These are phyloP conservation scores for Earliella scabrosa DNA, from an alignment of 1,284 basidiomycete genomes.

Conservation along the genomic window DNA sequence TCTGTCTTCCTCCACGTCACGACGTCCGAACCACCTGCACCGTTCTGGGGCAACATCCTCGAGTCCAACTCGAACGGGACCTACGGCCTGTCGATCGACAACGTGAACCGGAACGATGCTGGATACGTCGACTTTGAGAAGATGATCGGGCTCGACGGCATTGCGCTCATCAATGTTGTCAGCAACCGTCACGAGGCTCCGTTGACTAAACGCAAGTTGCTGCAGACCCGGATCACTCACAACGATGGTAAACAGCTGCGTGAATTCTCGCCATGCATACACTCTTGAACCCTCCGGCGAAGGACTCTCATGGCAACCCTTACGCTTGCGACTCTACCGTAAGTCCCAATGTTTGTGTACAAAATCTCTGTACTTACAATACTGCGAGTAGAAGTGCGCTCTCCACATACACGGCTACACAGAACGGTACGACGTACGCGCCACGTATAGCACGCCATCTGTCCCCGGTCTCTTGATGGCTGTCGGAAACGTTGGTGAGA, in stretches of 20 bases:
- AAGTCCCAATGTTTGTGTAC: conserved; percentile 34
- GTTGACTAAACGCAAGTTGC: conserved; percentile 74
- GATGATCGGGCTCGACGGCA: conserved; percentile 94
- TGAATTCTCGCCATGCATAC: too few relatives aligned
- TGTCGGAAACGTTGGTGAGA: conserved; percentile 95
- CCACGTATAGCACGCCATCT: conserved; percentile 92
- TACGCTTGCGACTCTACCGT: conserved; percentile 82
- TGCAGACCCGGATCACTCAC: conserved; percentile 92
- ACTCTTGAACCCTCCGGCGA: conserved; percentile 68
- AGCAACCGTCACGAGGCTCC: conserved; percentile 80
- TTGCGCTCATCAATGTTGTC: conserved; percentile 92
- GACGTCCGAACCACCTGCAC: conserved; percentile 74
- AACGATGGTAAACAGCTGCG: conserved; percentile 89
- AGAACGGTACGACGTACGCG: conserved; percentile 86
- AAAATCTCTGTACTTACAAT: not conserved
- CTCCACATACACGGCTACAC: conserved; percentile 97
- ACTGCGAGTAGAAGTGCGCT: conserved; percentile 65
- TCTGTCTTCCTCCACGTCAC: conserved; percentile 97
- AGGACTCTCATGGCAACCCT: conserved; percentile 77
- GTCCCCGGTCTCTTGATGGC: conserved; percentile 94
- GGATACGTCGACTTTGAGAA: conserved; percentile 99
- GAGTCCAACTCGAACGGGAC: conserved; percentile 99
- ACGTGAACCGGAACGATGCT: conserved; percentile 86
- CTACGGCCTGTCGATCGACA: conserved; percentile 84
- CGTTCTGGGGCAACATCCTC: conserved; percentile 91